Base-by-base conservation (phyloP, 805 yeast species). In the Starmerella ratchasimensis region DNA sequence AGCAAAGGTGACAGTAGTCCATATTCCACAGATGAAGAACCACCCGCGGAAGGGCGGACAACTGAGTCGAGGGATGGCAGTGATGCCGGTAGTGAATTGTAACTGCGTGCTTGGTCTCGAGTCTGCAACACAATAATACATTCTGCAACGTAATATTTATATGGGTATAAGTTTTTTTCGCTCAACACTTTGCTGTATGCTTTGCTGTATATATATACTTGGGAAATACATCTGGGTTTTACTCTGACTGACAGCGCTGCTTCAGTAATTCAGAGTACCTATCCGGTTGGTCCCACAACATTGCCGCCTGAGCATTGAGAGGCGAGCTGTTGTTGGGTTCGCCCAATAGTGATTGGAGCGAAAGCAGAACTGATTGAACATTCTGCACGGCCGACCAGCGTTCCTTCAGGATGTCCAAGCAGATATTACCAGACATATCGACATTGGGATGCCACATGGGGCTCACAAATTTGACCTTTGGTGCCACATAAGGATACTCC, bases 401-500 rank as follows among this genome's bases (percentile, higher is more conserved):
- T 36, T 72, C 77, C 52, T 74, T 72, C 53, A 74, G 60, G 37
- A 74, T 74, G 52, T 73, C 77, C 31, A 74, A 59, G 46, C 80
- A 74, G 42, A 74, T 75, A 44, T 71, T 67, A n/a, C 80, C 80
- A 37, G 67, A 59, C 63, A 69, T 67, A 47, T 72, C 76, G 43
- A 74, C 71, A 50, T 74, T 74, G 20, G 80, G 80, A 50, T 73
- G 80, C 66, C 72, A 71, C 67, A 72, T 67, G 14, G 78, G 76
- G 30, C 73, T 66, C 23, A 63, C 64, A 50, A 74, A 74, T 46
- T 57, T 63, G 50, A 74, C 67, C 21, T 56, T 56, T 19, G 80
- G 80, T 3, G 80, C 73, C 3, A 61, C 53, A 50, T 66, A 71
- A 0, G 80, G 80, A 51, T 74, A 74, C 48, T 66, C 64, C 28